Evolutionary conservation across 306 rosid species (phyloP).

Genomic region (Fragaria vesca): DNA sequence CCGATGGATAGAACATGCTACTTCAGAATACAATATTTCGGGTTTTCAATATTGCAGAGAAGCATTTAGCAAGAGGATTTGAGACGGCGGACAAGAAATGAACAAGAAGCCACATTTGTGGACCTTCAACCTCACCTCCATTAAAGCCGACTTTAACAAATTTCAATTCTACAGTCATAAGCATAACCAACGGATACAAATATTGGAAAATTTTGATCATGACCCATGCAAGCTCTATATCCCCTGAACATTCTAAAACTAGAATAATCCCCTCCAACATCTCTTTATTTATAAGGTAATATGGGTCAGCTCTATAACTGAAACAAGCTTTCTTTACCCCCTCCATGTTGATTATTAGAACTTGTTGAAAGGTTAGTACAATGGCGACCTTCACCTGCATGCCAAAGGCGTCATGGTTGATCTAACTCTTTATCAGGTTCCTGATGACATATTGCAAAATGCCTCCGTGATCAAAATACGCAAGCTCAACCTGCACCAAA

Average conservation of each 20-base stretch:
- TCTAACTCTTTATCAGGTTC: slow-evolving; percentile 67
- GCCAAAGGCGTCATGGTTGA: slow-evolving; percentile 8
- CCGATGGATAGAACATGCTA: too few relatives aligned
- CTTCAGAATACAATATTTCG: too few relatives aligned
- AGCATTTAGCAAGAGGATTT: neutral
- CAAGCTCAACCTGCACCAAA: slow-evolving; percentile 75
- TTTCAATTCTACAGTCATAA: neutral
- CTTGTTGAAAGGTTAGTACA: slow-evolving; percentile 18
- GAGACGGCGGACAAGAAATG: neutral
- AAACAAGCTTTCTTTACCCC: slow-evolving; percentile 6
- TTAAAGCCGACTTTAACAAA: neutral
- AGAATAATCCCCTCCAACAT: slow-evolving; percentile 1
- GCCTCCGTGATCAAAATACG: slow-evolving; percentile 89
- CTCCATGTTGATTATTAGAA: slow-evolving; percentile 35
- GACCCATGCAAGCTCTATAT: neutral
- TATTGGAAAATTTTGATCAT: neutral
- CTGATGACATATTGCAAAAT: slow-evolving; percentile 85
- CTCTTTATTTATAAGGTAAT: slow-evolving; percentile 36
- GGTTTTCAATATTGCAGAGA: neutral
- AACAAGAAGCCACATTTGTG: neutral
- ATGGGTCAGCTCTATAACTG: slow-evolving; percentile 30
- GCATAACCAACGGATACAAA: neutral
- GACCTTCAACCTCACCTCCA: neutral
- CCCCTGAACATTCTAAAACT: neutral
- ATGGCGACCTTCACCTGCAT: slow-evolving; percentile 9